These are phyloP conservation scores for Monilinia laxa DNA, from an alignment of 2,329 filamentous ascomycete genomes.

Conservation along the genomic window DNA sequence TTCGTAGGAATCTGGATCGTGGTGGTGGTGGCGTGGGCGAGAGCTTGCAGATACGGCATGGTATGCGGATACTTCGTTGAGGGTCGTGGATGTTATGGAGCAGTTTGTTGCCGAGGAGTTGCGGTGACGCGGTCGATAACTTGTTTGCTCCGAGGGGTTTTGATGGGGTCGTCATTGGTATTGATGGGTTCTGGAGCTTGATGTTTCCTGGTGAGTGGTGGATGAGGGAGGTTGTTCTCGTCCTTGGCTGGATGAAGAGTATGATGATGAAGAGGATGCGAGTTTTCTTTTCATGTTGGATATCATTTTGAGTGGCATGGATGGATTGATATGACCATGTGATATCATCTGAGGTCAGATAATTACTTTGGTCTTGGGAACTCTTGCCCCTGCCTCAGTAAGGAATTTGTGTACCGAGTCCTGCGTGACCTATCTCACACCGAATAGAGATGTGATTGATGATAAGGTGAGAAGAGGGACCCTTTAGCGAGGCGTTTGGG, in stretches of 20 bases:
- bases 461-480: slow-evolving; percentile 2
- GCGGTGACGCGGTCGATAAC: background rate
- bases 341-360: background rate
- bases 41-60: background rate
- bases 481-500: slow-evolving; percentile 17
- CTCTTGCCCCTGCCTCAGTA: background rate
- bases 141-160: background rate
- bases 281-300: slow-evolving; percentile 13
- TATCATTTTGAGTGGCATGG: slow-evolving; percentile 5
- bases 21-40: background rate
- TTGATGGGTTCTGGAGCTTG: background rate
- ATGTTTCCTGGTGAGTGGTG: background rate
- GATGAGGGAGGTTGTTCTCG: background rate
- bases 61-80: background rate
- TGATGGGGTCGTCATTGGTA: background rate
- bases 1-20: slow-evolving; percentile 13
- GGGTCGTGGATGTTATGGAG: slow-evolving; percentile 11
- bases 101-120: slow-evolving; percentile 7
- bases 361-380: background rate
- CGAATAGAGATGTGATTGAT: background rate
- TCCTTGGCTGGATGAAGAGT: background rate
- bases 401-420: background rate
- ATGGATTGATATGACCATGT: background rate
- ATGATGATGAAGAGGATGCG: background rate
- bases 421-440: background rate